A percentile compares a stretch with the other conserved stretches of the same genome.
Evolutionary conservation across 2,329 filamentous ascomycete genomes (phyloP).

Genomic region (Penicillium sp.): DNA sequence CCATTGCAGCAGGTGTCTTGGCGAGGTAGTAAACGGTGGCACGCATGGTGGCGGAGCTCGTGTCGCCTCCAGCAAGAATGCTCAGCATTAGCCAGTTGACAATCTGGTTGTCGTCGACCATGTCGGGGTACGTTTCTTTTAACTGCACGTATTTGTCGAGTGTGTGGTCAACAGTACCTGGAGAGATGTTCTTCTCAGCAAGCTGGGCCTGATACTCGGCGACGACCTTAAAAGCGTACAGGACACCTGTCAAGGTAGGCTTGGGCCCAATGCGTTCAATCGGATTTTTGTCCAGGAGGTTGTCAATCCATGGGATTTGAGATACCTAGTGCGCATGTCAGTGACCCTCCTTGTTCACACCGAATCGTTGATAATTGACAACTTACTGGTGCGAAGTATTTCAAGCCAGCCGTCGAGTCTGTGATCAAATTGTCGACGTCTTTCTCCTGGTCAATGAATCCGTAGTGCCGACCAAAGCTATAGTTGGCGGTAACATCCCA

Average conservation of each 20-base stretch:
- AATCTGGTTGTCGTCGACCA: conserved; percentile 39
- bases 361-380: neutral
- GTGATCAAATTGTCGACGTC: conserved; percentile 27
- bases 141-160: conserved; percentile 45
- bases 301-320: conserved; percentile 30
- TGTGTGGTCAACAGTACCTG: conserved; percentile 31
- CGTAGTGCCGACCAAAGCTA: conserved; percentile 24
- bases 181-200: conserved; percentile 10
- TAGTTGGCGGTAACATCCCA: conserved; percentile 26
- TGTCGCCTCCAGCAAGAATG: conserved; percentile 42
- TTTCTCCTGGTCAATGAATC: conserved; percentile 27
- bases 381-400: conserved; percentile 26
- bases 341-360: neutral
- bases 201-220: conserved; percentile 18
- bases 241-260: conserved; percentile 17
- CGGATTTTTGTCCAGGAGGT: conserved; percentile 30
- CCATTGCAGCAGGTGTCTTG: conserved; percentile 15
- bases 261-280: conserved; percentile 27
- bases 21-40: conserved; percentile 28
- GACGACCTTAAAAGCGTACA: conserved; percentile 22
- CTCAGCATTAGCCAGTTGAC: conserved; percentile 37
- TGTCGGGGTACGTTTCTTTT: conserved; percentile 33
- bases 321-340: conserved; percentile 11
- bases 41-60: conserved; percentile 37
- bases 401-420: conserved; percentile 21